Conservation (phyloP, 2,329 filamentous ascomycete species). For the Apiospora sp. region DNA sequence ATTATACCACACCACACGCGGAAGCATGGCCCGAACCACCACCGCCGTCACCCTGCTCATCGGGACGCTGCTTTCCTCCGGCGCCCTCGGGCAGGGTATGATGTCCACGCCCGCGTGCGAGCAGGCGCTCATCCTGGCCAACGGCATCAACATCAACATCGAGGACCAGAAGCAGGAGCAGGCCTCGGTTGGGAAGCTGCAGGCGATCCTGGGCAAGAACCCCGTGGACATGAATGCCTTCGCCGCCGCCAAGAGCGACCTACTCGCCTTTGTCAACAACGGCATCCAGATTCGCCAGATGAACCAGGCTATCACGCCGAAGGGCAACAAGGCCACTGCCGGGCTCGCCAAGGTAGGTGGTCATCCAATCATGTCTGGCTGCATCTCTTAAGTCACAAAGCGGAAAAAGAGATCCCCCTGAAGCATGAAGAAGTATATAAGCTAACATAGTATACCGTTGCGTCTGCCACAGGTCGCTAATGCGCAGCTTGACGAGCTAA, state of each 20-base stretch:
- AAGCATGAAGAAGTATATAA: neutral
- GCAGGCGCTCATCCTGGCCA: constrained; percentile 33
- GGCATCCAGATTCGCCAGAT: constrained; percentile 35
- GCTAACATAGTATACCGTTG: neutral
- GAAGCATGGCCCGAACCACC: neutral
- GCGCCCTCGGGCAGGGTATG: neutral
- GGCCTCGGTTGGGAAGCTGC: constrained; percentile 29
- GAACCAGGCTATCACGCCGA: constrained; percentile 35
- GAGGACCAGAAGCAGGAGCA: constrained; percentile 35
- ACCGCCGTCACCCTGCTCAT: neutral
- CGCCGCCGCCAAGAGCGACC: constrained; percentile 29
- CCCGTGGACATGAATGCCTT: constrained; percentile 30
- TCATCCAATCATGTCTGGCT: neutral
- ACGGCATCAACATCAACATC: constrained; percentile 37
- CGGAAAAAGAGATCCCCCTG: neutral
- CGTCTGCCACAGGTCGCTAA: constrained; percentile 35
- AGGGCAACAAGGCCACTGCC: constrained; percentile 27
- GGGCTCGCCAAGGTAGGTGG: constrained; percentile 31
- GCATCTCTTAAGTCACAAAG: neutral
- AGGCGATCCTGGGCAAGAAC: constrained; percentile 21
- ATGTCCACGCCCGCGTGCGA: constrained; percentile 27
- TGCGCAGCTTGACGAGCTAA: constrained; percentile 47
- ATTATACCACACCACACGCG: neutral
- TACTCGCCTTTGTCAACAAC: constrained; percentile 34
- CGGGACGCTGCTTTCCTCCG: neutral